Percentiles rank a stretch among this genome's conserved stretches.
Conservation (phyloP, 2,329 filamentous ascomycete species). For the Cryphonectria carpinicola region DNA sequence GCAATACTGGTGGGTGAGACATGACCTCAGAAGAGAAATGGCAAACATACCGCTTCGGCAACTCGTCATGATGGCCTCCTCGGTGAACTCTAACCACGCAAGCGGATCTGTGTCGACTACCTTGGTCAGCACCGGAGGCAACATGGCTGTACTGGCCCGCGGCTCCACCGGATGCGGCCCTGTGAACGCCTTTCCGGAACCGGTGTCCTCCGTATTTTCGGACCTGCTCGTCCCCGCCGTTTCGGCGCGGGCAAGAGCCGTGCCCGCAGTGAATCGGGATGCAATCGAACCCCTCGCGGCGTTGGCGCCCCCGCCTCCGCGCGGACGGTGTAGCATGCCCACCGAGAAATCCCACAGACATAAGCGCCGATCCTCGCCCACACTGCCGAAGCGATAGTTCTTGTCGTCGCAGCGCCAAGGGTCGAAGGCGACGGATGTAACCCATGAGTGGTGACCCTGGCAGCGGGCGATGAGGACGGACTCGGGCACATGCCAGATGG, state of each 20-base stretch:
- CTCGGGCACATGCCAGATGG: conserved; percentile 91
- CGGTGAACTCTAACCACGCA: conserved; percentile 90
- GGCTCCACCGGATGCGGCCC: conserved; percentile 83
- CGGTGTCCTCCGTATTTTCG: conserved; percentile 37
- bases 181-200: conserved; percentile 52
- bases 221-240: conserved; percentile 65
- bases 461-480: conserved; percentile 85
- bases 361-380: conserved; percentile 89
- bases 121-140: conserved; percentile 91
- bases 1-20: neutral
- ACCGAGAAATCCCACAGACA: conserved; percentile 98
- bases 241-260: conserved; percentile 58
- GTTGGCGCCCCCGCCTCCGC: conserved; percentile 45
- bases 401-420: conserved; percentile 95
- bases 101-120: conserved; percentile 83
- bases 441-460: conserved; percentile 95
- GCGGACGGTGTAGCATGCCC: conserved; percentile 91
- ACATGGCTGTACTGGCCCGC: conserved; percentile 78
- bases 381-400: conserved; percentile 94
- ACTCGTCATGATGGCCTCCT: conserved; percentile 89
- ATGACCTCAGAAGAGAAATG: neutral
- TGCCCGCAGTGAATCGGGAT: conserved; percentile 48
- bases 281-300: conserved; percentile 57
- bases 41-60: conserved; percentile 78
- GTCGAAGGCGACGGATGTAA: conserved; percentile 91